phyloP scores from a whole-genome alignment of 805 yeast species.

The Clavispora fructus region DNA sequence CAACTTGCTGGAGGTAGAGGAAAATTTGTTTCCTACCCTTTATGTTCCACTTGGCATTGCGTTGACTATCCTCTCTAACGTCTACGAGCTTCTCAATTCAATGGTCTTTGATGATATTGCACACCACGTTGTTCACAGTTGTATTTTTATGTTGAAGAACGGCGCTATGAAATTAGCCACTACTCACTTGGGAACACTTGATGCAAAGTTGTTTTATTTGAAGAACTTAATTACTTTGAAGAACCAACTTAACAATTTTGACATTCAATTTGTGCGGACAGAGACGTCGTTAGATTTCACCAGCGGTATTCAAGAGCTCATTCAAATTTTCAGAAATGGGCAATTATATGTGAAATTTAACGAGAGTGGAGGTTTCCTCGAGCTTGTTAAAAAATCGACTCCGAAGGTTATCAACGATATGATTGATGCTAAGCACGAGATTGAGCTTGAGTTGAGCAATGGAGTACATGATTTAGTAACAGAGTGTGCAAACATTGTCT shows the following conservation, averaged over 20 bases:
- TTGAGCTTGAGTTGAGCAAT: constrained; percentile 67
- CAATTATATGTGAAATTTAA: constrained; percentile 40
- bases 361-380: constrained; percentile 34
- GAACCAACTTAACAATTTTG: constrained; percentile 66
- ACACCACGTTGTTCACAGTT: constrained; percentile 76
- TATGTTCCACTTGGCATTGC: constrained; percentile 74
- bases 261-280: constrained; percentile 67
- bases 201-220: constrained; percentile 62
- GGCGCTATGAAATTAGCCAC: constrained; percentile 45
- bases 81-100: constrained; percentile 74
- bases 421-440: constrained; percentile 70
- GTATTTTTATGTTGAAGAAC: constrained; percentile 55
- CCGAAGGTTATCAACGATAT: constrained; percentile 78
- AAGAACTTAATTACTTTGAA: constrained; percentile 68
- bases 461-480: constrained; percentile 66
- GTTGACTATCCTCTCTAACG: constrained; percentile 63
- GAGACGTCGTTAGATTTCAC: constrained; percentile 79
- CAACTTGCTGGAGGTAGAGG: constrained; percentile 26
- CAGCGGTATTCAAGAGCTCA: constrained; percentile 52
- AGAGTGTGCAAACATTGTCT: constrained; percentile 38
- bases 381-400: constrained; percentile 59
- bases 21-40: constrained; percentile 39
- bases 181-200: constrained; percentile 45
- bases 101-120: constrained; percentile 84
- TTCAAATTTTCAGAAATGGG: constrained; percentile 32